Evolutionary conservation across 208 protist genomes (phyloP).

Genomic region (Wallacemonas sp.): DNA sequence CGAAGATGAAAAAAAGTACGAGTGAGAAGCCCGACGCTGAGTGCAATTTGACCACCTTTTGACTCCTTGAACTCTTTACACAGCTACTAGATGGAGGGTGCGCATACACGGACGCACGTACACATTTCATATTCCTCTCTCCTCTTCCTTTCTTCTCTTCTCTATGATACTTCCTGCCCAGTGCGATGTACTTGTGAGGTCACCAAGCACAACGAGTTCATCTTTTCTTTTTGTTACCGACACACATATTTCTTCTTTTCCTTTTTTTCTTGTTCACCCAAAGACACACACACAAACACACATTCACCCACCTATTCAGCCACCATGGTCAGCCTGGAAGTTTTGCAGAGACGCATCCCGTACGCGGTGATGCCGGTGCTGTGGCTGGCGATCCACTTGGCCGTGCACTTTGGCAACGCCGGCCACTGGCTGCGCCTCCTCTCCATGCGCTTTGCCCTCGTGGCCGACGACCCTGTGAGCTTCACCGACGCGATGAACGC

Average conservation of each 20-base stretch:
- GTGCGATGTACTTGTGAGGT: no score
- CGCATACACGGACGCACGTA: constrained; percentile 13
- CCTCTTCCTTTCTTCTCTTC: neutral
- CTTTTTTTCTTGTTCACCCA: no score
- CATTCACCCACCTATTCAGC: neutral
- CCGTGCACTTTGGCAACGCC: constrained; percentile 7
- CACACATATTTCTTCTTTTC: constrained; percentile 6
- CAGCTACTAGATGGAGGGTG: no score
- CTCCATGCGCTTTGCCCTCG: constrained; percentile 13
- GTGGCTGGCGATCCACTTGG: constrained; percentile 7
- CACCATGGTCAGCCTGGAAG: neutral
- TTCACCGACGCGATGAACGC: constrained; percentile 8
- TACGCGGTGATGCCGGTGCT: constrained; percentile 14
- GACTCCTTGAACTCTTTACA: no score
- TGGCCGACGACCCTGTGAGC: constrained; percentile 14
- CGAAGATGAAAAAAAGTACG: no score
- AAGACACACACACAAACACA: constrained; percentile 7
- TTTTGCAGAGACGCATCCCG: constrained; percentile 3
- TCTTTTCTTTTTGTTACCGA: neutral
- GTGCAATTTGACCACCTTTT: no score
- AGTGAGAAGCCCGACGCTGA: no score
- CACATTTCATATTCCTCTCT: neutral
- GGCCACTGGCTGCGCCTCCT: constrained; percentile 8
- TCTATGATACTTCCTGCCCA: no score
- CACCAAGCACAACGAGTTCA: neutral